phyloP scores from a whole-genome alignment of 2,329 filamentous ascomycete species.

The Alternaria arborescens region DNA sequence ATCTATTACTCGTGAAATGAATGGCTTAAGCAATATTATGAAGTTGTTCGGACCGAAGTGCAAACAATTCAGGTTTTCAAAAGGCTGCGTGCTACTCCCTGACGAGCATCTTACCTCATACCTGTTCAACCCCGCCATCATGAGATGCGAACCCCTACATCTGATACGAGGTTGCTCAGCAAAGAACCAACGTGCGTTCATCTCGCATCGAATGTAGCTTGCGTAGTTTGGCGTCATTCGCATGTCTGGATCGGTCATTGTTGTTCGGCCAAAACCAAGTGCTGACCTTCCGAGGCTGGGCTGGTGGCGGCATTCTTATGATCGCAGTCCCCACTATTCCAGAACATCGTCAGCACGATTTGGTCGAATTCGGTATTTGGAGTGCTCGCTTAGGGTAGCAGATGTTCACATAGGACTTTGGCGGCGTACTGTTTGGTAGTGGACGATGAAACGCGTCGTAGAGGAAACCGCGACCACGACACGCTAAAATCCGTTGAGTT shows the following conservation, averaged over 20 bases:
- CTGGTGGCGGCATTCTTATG: background rate
- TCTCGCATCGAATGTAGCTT: background rate
- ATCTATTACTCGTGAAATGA: background rate
- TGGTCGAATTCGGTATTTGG: background rate
- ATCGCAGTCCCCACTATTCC: background rate
- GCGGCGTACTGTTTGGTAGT: background rate
- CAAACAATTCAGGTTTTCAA: background rate
- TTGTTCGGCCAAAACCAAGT: background rate
- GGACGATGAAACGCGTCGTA: background rate
- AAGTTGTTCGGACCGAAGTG: background rate
- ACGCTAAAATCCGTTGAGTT: background rate
- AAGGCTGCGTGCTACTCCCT: slow-evolving; percentile 1
- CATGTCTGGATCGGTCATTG: background rate
- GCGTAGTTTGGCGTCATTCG: background rate
- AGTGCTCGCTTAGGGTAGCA: too few relatives aligned
- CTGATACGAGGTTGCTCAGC: background rate
- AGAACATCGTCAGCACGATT: too few relatives aligned
- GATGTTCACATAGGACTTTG: background rate
- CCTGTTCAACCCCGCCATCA: slow-evolving; percentile 1
- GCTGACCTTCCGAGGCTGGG: background rate
- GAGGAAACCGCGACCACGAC: background rate
- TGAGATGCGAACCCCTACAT: slow-evolving; percentile 13
- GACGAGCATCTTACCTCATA: slow-evolving; percentile 22
- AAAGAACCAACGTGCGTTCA: background rate
- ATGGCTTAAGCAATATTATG: background rate